These are phyloP conservation scores for Bolboschoenoplectus hybrid DNA, from an alignment of 202 grass and related monocot genomes.

Conservation along the genomic window DNA sequence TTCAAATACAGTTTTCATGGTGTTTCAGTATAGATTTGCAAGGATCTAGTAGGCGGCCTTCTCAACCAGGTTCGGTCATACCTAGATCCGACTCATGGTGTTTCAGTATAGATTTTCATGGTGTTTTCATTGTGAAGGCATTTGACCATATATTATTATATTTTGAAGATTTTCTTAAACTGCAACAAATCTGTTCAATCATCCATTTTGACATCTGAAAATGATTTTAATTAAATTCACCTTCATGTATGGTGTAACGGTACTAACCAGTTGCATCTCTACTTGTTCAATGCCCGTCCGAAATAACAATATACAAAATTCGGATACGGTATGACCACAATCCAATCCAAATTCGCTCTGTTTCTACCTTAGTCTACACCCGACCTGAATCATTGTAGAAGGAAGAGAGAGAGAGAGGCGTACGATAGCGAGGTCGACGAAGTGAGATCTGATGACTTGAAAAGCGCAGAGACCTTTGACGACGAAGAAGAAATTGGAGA, in stretches of 20 bases:
- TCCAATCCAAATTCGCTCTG: background rate
- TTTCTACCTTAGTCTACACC: background rate
- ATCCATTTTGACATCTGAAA: background rate
- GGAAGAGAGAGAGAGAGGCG: background rate
- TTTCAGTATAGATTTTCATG: too few species aligned
- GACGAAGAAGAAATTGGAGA: conserved; percentile 24
- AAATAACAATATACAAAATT: background rate
- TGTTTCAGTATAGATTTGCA: background rate
- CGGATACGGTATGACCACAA: background rate
- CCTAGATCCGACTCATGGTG: background rate
- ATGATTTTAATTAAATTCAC: background rate
- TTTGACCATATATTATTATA: background rate
- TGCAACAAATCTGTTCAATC: background rate
- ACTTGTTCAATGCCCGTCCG: background rate
- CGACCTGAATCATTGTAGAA: background rate
- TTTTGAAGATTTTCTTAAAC: background rate
- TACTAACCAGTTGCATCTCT: background rate
- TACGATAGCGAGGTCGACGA: conserved; percentile 45
- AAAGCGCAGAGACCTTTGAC: conserved; percentile 52
- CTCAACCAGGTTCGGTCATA: background rate
- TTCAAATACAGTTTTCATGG: background rate
- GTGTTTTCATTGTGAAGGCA: background rate
- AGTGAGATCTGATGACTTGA: conserved; percentile 48
- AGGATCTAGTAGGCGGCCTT: background rate
- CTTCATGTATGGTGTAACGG: background rate